Evolutionary conservation across 208 protist species (phyloP).

Genomic region (Porcisia hertigi): DNA sequence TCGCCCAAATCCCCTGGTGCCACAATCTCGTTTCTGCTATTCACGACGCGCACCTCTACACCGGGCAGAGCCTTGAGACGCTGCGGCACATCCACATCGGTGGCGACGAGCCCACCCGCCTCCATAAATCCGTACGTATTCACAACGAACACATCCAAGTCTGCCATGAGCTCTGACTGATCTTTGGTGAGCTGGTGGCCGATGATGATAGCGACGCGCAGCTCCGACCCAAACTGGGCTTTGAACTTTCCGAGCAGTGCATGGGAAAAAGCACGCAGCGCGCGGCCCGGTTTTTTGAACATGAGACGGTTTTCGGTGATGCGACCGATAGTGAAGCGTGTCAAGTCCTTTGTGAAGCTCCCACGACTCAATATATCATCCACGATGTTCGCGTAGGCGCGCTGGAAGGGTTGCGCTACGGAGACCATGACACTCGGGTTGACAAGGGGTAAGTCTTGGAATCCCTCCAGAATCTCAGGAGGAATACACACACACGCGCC

Average conservation of each 20-base stretch:
- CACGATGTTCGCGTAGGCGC: constrained; percentile 88
- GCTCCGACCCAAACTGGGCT: constrained; percentile 82
- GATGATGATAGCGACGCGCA: constrained; percentile 85
- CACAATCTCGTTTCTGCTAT: constrained; percentile 92
- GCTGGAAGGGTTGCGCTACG: constrained; percentile 84
- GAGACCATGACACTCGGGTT: constrained; percentile 87
- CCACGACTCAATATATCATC: constrained; percentile 88
- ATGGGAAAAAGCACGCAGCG: constrained; percentile 74
- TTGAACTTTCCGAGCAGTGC: constrained; percentile 88
- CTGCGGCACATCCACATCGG: constrained; percentile 88
- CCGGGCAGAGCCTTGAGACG: constrained; percentile 88
- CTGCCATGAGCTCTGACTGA: constrained; percentile 86
- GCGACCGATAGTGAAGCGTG: constrained; percentile 80
- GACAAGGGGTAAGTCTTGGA: constrained; percentile 85
- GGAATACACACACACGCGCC: constrained; percentile 86
- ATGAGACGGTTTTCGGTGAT: constrained; percentile 90
- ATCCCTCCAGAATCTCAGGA: constrained; percentile 86
- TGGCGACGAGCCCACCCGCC: constrained; percentile 85
- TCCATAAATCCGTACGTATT: constrained; percentile 91
- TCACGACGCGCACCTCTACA: constrained; percentile 89
- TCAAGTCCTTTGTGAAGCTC: constrained; percentile 79
- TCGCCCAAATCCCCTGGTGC: constrained; percentile 86
- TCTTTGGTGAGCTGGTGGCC: constrained; percentile 85
- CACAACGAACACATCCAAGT: constrained; percentile 90
- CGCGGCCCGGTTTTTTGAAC: constrained; percentile 79